These are phyloP conservation scores for Pyrus pyrifolia DNA, from an alignment of 306 rosid genomes.

Conservation along the genomic window DNA sequence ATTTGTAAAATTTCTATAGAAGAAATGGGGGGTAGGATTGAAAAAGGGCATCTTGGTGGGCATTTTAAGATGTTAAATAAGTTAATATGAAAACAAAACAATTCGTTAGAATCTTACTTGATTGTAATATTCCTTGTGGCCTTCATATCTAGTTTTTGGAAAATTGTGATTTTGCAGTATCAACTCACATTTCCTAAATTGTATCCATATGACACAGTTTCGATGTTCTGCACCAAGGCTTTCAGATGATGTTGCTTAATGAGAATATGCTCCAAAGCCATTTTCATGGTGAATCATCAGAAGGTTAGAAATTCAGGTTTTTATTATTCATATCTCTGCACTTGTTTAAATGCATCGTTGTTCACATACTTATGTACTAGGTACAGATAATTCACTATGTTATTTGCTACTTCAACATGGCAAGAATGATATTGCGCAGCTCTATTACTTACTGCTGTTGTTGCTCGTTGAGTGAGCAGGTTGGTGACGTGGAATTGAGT, in stretches of 20 bases:
- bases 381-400: neutral
- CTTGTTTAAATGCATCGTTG: neutral
- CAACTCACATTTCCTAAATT: neutral
- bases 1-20: neutral
- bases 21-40: neutral
- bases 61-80: neutral
- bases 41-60: neutral
- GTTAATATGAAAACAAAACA: neutral
- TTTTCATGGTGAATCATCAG: neutral
- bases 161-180: neutral
- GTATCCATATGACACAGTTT: neutral
- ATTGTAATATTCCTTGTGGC: neutral
- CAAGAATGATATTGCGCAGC: neutral
- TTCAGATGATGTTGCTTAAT: neutral
- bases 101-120: neutral
- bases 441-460: neutral
- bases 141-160: neutral
- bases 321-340: too few relatives aligned
- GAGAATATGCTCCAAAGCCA: neutral
- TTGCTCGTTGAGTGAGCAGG: neutral
- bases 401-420: neutral
- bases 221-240: neutral
- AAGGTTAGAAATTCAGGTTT: conserved; percentile 2
- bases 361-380: neutral
- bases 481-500: neutral